A percentile compares a stretch with the other conserved stretches of the same genome.
Conservation (phyloP, 306 rosid genomes). For the Nissolia schottii region DNA sequence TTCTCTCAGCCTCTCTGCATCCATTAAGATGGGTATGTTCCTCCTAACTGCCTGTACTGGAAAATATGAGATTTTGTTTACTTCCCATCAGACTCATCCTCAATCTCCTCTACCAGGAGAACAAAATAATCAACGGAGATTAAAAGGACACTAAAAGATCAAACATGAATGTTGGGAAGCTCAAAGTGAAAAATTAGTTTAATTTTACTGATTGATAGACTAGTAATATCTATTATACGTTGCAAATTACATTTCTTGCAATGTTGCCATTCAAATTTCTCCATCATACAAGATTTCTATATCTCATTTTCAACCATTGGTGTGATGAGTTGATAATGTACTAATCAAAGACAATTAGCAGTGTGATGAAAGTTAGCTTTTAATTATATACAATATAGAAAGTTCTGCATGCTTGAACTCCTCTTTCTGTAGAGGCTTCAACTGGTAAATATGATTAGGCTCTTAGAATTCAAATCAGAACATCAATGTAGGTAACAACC, state of each 20-base stretch:
- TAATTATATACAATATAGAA: neutral
- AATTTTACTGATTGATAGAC: neutral
- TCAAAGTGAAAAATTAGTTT: neutral
- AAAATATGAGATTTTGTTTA: slow-evolving; percentile 31
- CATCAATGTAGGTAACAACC: slow-evolving; percentile 39
- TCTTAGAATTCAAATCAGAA: neutral
- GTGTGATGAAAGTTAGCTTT: neutral
- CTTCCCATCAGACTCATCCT: slow-evolving; percentile 8
- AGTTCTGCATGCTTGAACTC: slow-evolving; percentile 1
- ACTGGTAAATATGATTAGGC: slow-evolving; percentile 1
- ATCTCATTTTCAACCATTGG: neutral
- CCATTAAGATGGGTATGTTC: slow-evolving; percentile 73
- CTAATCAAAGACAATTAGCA: neutral
- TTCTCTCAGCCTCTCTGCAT: slow-evolving; percentile 80
- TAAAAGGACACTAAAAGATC: neutral
- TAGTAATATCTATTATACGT: neutral
- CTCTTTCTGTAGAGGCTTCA: neutral
- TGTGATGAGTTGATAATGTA: neutral
- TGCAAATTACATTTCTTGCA: neutral
- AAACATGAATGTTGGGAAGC: neutral
- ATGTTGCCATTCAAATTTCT: neutral
- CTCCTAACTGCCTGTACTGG: slow-evolving; percentile 64
- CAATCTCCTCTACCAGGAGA: neutral
- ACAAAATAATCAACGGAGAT: neutral
- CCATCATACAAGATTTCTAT: neutral